These are phyloP conservation scores for Kluyveromyces lactis DNA, from an alignment of 805 yeast species.

Conservation along the genomic window DNA sequence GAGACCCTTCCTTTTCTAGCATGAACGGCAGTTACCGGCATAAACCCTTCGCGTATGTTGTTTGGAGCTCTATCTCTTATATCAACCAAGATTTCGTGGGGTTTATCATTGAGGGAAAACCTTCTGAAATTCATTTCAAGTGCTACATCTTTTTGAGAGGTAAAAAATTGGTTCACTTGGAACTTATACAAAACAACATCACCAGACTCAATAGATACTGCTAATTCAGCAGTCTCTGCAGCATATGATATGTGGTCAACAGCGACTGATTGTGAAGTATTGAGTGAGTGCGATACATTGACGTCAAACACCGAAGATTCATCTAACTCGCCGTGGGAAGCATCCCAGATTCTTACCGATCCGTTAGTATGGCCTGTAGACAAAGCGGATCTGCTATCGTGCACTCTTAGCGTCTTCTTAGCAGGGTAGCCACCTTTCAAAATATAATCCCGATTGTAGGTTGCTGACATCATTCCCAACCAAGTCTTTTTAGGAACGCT, in stretches of 20 bases:
- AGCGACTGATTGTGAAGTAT: constrained; percentile 36
- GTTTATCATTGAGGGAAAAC: constrained; percentile 15
- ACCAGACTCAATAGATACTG: constrained; percentile 60
- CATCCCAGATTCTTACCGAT: constrained; percentile 74
- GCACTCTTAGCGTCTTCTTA: constrained; percentile 38
- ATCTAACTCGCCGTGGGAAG: constrained; percentile 64
- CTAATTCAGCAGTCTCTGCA: constrained; percentile 65
- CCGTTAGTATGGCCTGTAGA: constrained; percentile 88
- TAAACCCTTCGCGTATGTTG: constrained; percentile 47
- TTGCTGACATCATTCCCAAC: constrained; percentile 66
- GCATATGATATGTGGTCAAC: constrained; percentile 64
- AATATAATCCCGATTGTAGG: constrained; percentile 36
- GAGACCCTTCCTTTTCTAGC: constrained; percentile 45
- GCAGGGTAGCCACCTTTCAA: constrained; percentile 77
- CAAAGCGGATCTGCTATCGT: constrained; percentile 48
- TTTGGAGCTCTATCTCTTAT: constrained; percentile 47
- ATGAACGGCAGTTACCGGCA: constrained; percentile 45
- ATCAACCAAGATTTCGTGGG: constrained; percentile 31
- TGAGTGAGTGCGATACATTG: constrained; percentile 42
- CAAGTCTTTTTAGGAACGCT: constrained; percentile 59
- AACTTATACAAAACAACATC: constrained; percentile 70
- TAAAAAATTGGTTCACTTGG: constrained; percentile 43
- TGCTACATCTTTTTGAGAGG: constrained; percentile 12
- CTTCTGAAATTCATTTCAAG: constrained; percentile 19
- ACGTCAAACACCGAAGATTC: constrained; percentile 53